Evolutionary conservation across 345 rosid genomes (phyloP).

Genomic region (Salix suchowensis): DNA sequence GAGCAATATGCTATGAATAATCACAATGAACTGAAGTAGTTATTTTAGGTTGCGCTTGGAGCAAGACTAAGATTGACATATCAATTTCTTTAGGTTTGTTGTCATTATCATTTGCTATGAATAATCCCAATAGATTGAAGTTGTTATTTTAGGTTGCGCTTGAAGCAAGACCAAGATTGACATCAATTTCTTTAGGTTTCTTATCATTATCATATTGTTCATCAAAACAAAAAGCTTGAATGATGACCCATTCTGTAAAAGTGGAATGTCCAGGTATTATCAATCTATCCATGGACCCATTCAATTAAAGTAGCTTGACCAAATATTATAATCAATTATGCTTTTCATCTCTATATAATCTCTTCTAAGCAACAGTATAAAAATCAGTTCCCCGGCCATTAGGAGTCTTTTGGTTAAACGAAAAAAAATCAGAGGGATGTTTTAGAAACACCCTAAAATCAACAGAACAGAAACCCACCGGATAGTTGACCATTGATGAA

Average conservation of each 20-base stretch:
- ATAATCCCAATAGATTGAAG: neutral
- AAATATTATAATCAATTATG: neutral
- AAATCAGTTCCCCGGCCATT: neutral
- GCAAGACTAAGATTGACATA: no score
- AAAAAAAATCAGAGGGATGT: neutral
- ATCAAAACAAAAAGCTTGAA: neutral
- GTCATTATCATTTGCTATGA: neutral
- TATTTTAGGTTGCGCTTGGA: no score
- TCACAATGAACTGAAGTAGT: no score
- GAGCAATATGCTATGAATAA: neutral
- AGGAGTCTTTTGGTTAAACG: neutral
- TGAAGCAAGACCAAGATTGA: neutral
- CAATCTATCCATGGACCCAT: neutral
- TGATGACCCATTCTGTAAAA: neutral
- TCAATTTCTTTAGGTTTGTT: no score
- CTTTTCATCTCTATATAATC: neutral
- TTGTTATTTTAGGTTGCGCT: neutral
- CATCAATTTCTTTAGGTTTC: neutral
- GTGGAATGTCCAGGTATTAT: neutral
- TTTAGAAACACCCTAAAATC: neutral
- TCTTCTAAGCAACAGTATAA: neutral
- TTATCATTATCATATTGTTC: neutral
- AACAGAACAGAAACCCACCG: slow-evolving; percentile 33
- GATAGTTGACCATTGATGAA: slow-evolving; percentile 72
- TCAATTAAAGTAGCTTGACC: neutral